phyloP scores from a whole-genome alignment of 2,329 filamentous ascomycete species.

The Fusarium stilboides region DNA sequence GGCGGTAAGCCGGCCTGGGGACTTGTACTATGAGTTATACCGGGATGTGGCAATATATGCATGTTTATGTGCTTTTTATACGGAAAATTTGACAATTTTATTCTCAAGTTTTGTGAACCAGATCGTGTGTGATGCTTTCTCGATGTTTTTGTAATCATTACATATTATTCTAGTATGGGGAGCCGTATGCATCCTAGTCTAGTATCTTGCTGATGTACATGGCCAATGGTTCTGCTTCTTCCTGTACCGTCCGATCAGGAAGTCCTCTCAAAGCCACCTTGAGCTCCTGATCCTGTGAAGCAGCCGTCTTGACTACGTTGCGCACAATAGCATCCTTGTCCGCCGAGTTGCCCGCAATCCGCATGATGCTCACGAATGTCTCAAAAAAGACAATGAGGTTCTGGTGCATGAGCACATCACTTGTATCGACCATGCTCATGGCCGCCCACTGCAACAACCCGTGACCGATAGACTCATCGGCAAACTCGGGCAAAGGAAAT shows the following conservation, averaged over 20 bases:
- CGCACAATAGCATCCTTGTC: slow-evolving; percentile 57
- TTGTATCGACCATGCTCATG: slow-evolving; percentile 65
- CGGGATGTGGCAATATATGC: slow-evolving; percentile 44
- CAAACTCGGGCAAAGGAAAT: slow-evolving; percentile 20
- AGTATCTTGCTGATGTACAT: slow-evolving; percentile 62
- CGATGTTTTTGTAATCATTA: not conserved
- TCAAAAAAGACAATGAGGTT: slow-evolving; percentile 70
- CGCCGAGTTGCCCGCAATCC: slow-evolving; percentile 56
- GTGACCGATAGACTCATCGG: slow-evolving; percentile 47
- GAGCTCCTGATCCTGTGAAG: slow-evolving; percentile 57
- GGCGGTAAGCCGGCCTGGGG: slow-evolving; percentile 32
- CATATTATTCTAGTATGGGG: not conserved
- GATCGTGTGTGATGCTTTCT: not conserved
- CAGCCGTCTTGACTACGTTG: slow-evolving; percentile 60
- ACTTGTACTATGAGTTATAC: slow-evolving; percentile 45
- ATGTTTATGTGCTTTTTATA: slow-evolving; percentile 22
- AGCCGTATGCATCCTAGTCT: slow-evolving; percentile 2
- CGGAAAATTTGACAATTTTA: not conserved
- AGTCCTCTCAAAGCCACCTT: slow-evolving; percentile 58
- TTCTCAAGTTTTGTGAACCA: not conserved
- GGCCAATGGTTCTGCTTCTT: slow-evolving; percentile 65
- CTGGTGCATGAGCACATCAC: slow-evolving; percentile 66
- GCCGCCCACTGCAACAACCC: slow-evolving; percentile 68
- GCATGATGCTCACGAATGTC: slow-evolving; percentile 64
- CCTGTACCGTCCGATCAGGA: slow-evolving; percentile 65